phyloP scores from a whole-genome alignment of 495 filamentous ascomycete genomes.

The Trichoderma gamsii region DNA sequence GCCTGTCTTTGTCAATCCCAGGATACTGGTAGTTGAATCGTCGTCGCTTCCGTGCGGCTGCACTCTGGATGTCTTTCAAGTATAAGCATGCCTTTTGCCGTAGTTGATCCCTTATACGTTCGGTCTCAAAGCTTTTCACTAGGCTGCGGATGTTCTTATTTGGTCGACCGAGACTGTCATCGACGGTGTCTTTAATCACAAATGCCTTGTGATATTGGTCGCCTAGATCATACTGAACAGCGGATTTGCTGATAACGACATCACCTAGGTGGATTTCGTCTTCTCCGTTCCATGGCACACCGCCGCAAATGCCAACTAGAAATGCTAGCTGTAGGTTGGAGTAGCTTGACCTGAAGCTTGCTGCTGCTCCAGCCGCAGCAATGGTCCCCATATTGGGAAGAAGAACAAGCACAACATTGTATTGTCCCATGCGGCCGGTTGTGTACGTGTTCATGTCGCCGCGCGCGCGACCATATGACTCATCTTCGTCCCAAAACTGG shows the following conservation, averaged over 20 bases:
- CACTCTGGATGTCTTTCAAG: background rate
- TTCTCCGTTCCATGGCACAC: slow-evolving; percentile 19
- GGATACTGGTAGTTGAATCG: background rate
- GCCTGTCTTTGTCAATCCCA: background rate
- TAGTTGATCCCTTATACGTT: background rate
- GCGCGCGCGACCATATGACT: slow-evolving; percentile 22
- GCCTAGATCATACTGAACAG: slow-evolving; percentile 30
- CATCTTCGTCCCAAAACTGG: slow-evolving; percentile 26
- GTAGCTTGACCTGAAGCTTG: slow-evolving; percentile 30
- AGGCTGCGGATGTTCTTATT: background rate
- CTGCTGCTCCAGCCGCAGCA: slow-evolving; percentile 27
- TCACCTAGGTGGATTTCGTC: slow-evolving; percentile 37
- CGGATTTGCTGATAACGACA: slow-evolving; percentile 36
- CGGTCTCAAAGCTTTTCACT: background rate
- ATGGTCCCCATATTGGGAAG: slow-evolving; percentile 33
- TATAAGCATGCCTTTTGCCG: background rate
- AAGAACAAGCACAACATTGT: slow-evolving; percentile 34
- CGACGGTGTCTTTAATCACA: background rate
- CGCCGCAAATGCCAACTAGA: slow-evolving; percentile 35
- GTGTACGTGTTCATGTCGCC: slow-evolving; percentile 33
- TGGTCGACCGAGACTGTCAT: background rate
- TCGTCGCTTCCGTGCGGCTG: background rate
- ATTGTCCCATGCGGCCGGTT: slow-evolving; percentile 31
- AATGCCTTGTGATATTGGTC: background rate
- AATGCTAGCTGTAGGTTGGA: slow-evolving; percentile 22